These are phyloP conservation scores for Daldinia loculata DNA, from an alignment of 495 filamentous ascomycete species.

Conservation along the genomic window DNA sequence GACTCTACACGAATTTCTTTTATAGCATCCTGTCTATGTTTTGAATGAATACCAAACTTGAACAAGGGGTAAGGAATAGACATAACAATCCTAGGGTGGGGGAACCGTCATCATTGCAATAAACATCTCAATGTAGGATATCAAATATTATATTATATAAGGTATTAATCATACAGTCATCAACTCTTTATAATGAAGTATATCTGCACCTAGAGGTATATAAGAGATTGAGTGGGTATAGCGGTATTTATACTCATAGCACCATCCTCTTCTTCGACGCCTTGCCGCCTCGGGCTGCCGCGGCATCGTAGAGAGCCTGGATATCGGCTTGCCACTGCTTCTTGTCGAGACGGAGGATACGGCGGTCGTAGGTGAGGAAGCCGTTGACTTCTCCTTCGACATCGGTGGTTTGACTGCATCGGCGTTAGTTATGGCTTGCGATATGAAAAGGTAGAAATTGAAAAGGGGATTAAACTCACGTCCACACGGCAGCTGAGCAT, in stretches of 20 bases:
- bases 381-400: constrained; percentile 81
- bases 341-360: constrained; percentile 60
- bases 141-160: constrained; percentile 3
- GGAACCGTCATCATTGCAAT: no score
- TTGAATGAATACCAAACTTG: not conserved
- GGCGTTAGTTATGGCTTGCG: constrained; percentile 9
- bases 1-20: not conserved
- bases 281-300: constrained; percentile 41
- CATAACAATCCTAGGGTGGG: no score
- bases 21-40: not conserved
- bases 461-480: constrained; percentile 32
- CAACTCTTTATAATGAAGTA: not conserved
- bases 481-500: constrained; percentile 53
- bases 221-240: not conserved
- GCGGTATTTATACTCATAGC: not conserved
- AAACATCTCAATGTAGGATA: not conserved
- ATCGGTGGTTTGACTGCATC: constrained; percentile 70
- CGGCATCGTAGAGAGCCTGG: constrained; percentile 65
- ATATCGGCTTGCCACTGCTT: constrained; percentile 69
- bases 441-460: not conserved
- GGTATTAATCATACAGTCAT: not conserved
- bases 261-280: constrained; percentile 19
- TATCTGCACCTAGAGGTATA: constrained; percentile 1
- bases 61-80: no score
- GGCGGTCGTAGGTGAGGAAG: constrained; percentile 71